A percentile compares a stretch with the other conserved stretches of the same genome.
Conservation (phyloP, 441 rosid genomes). For the Pelargonium fulgidum region DNA sequence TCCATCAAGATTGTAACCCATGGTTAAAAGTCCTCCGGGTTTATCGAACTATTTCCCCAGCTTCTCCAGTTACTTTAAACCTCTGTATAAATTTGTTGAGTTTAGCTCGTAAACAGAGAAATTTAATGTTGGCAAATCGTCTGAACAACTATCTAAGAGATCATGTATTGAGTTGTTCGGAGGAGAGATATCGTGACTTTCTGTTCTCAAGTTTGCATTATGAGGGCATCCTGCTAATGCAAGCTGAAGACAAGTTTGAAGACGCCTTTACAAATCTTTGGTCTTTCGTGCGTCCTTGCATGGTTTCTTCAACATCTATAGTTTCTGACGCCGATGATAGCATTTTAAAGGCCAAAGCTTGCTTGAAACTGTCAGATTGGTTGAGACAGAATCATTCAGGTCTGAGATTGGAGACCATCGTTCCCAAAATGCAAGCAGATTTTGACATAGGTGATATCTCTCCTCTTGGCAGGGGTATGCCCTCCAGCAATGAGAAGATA, state of each 20-base stretch:
- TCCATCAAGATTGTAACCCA: slow-evolving; percentile 74
- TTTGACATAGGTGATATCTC: slow-evolving; percentile 34
- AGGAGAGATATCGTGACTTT: slow-evolving; percentile 42
- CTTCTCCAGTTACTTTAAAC: slow-evolving; percentile 65
- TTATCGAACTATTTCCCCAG: slow-evolving; percentile 57
- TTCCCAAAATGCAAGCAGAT: slow-evolving; percentile 51
- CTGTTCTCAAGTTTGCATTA: slow-evolving; percentile 61
- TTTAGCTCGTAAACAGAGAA: slow-evolving; percentile 84
- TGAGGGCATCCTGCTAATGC: slow-evolving; percentile 64
- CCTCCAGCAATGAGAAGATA: slow-evolving; percentile 30
- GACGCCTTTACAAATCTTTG: slow-evolving; percentile 76
- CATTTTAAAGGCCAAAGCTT: slow-evolving; percentile 84
- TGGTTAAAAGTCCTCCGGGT: slow-evolving; percentile 87
- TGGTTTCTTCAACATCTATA: slow-evolving; percentile 46
- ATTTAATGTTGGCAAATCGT: slow-evolving; percentile 61
- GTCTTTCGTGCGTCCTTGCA: slow-evolving; percentile 67
- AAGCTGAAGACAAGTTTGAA: slow-evolving; percentile 67
- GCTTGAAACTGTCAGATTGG: slow-evolving; percentile 88
- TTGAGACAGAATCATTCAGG: slow-evolving; percentile 50
- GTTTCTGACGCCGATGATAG: slow-evolving; percentile 49
- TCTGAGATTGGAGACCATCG: slow-evolving; percentile 41
- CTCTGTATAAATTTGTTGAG: slow-evolving; percentile 71
- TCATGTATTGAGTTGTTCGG: slow-evolving; percentile 49
- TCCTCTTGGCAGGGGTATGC: slow-evolving; percentile 29
- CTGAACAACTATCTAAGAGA: slow-evolving; percentile 53